Evolutionary conservation across 352 stramenopile species (phyloP).

Genomic region (Peronospora farinosa): DNA sequence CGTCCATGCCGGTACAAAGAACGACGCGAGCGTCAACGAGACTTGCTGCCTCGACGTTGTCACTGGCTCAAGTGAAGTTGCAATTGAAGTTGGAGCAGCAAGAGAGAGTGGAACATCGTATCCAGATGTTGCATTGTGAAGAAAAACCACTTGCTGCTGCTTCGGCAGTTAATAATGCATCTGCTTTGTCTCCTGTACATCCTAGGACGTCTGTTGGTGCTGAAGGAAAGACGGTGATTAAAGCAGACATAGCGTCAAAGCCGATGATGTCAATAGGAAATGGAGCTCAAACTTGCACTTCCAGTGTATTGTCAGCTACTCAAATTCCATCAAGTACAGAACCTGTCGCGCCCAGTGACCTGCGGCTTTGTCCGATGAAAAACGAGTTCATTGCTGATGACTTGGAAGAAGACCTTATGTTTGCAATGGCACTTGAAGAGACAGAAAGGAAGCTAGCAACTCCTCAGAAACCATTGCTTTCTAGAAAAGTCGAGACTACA

Average conservation of each 20-base stretch:
- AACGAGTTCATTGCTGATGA: slow-evolving; percentile 64
- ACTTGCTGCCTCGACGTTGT: slow-evolving; percentile 10
- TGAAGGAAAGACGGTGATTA: not conserved
- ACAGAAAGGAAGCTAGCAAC: slow-evolving; percentile 45
- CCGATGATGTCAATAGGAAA: not conserved
- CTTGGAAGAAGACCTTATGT: slow-evolving; percentile 56
- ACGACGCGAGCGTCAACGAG: slow-evolving; percentile 1
- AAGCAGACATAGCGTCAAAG: not conserved
- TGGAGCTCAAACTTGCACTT: not conserved
- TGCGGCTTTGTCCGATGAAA: slow-evolving; percentile 1
- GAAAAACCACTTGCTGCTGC: slow-evolving; percentile 1
- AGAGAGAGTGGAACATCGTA: slow-evolving; percentile 40
- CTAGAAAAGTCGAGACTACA: slow-evolving; percentile 1
- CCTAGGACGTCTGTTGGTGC: not conserved
- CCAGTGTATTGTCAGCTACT: not conserved
- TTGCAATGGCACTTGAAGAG: slow-evolving; percentile 59
- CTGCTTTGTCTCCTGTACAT: not conserved
- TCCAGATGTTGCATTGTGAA: slow-evolving; percentile 35
- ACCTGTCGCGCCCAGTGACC: not conserved
- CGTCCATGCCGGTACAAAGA: slow-evolving; percentile 8
- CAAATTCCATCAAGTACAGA: not conserved
- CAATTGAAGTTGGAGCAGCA: slow-evolving; percentile 48
- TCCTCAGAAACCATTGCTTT: slow-evolving; percentile 15
- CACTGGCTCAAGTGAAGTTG: slow-evolving; percentile 39
- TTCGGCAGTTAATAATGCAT: not conserved